Evolutionary conservation across 2,329 filamentous ascomycete genomes (phyloP).

Genomic region (Graphiopsis chlorocephala): DNA sequence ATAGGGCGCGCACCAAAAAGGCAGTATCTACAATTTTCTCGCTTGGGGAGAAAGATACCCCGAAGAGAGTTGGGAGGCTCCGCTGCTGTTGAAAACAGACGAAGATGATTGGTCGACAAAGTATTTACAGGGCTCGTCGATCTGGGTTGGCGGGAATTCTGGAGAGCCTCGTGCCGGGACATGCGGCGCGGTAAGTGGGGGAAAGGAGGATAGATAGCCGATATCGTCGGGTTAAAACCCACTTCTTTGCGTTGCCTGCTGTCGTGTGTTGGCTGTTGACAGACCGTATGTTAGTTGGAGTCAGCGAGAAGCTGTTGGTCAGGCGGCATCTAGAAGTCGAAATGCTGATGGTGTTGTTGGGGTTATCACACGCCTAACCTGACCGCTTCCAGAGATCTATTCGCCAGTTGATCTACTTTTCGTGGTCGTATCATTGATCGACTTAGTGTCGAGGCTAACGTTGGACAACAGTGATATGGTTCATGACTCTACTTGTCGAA

Average conservation of each 20-base stretch:
- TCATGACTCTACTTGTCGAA: background rate
- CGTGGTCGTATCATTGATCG: background rate
- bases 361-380: background rate
- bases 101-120: background rate
- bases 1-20: background rate
- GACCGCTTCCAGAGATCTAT: background rate
- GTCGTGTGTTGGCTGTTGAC: background rate
- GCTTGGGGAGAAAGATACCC: constrained; percentile 9
- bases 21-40: constrained; percentile 13
- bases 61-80: background rate
- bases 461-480: background rate
- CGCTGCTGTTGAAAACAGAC: background rate
- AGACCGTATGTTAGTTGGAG: background rate
- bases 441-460: background rate
- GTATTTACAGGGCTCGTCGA: background rate
- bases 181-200: background rate
- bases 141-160: background rate
- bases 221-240: constrained; percentile 1
- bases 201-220: background rate
- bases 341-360: background rate
- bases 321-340: background rate
- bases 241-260: background rate
- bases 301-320: background rate
- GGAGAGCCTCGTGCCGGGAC: constrained; percentile 12
- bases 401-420: background rate